These are phyloP conservation scores for Diaporthe vexans DNA, from an alignment of 2,329 filamentous ascomycete genomes.

Conservation along the genomic window DNA sequence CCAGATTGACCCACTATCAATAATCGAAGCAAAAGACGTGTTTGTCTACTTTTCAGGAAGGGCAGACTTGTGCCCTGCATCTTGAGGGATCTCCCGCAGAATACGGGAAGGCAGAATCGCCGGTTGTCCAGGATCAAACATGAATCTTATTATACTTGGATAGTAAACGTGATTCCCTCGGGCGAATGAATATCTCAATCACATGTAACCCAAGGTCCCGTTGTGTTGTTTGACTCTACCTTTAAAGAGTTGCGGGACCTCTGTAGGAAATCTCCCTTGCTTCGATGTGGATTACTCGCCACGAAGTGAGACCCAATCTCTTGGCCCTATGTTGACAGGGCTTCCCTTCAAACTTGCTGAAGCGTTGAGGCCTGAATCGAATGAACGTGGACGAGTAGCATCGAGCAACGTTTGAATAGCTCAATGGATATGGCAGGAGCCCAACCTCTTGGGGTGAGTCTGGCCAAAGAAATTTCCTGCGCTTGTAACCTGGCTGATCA, in stretches of 20 bases:
- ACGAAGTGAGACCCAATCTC: background rate
- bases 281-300: background rate
- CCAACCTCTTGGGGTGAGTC: background rate
- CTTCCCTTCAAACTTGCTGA: background rate
- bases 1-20: no score
- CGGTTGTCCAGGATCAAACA: background rate
- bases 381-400: conserved; percentile 3
- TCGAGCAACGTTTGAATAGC: background rate
- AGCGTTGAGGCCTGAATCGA: background rate
- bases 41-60: background rate
- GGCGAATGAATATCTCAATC: background rate
- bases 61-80: background rate
- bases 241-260: background rate
- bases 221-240: background rate
- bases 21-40: background rate
- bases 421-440: background rate
- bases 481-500: background rate
- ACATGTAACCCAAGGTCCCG: background rate
- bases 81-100: no score
- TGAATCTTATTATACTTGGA: background rate
- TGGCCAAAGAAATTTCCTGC: background rate
- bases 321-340: background rate
- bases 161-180: background rate
- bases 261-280: background rate
- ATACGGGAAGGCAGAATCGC: background rate